A percentile compares a stretch with the other conserved stretches of the same genome.
Evolutionary conservation across 345 rosid genomes (phyloP).

Genomic region (Nasturtium officinale): DNA sequence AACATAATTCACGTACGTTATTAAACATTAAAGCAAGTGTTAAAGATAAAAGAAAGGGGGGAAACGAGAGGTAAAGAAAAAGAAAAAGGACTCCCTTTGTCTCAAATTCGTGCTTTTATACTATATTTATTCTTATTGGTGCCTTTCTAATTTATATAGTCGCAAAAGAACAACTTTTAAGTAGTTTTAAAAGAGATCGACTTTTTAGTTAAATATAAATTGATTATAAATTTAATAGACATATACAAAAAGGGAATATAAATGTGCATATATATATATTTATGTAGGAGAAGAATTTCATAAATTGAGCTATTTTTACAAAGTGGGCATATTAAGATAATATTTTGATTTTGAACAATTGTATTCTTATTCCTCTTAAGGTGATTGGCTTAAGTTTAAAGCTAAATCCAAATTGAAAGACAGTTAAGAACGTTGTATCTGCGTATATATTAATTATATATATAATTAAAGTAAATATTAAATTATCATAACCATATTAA

Average conservation of each 20-base stretch:
- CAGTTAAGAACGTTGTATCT: neutral
- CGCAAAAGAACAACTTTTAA: slow-evolving; percentile 40
- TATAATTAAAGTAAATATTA: no score
- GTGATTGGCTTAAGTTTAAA: neutral
- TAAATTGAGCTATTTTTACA: slow-evolving; percentile 4
- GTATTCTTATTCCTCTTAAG: neutral
- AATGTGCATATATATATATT: slow-evolving; percentile 24
- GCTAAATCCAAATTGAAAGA: neutral
- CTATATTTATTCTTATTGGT: slow-evolving; percentile 29
- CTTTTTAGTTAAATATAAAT: slow-evolving; percentile 28
- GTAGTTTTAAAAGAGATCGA: slow-evolving; percentile 41
- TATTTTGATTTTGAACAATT: neutral
- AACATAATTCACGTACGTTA: slow-evolving; percentile 35
- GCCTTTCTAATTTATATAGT: slow-evolving; percentile 37
- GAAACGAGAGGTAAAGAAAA: slow-evolving; percentile 23
- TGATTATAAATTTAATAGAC: neutral
- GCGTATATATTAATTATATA: no score
- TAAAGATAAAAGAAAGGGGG: slow-evolving; percentile 32
- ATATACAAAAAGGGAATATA: slow-evolving; percentile 24
- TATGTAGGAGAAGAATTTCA: slow-evolving; percentile 8
- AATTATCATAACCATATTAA: no score
- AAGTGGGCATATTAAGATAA: neutral
- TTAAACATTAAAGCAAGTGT: slow-evolving; percentile 33
- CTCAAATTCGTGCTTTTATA: slow-evolving; percentile 41
- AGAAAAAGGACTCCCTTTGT: slow-evolving; percentile 29